These are phyloP conservation scores for Asterophora lycoperdoides DNA, from an alignment of 768 basidiomycete species.

Conservation along the genomic window DNA sequence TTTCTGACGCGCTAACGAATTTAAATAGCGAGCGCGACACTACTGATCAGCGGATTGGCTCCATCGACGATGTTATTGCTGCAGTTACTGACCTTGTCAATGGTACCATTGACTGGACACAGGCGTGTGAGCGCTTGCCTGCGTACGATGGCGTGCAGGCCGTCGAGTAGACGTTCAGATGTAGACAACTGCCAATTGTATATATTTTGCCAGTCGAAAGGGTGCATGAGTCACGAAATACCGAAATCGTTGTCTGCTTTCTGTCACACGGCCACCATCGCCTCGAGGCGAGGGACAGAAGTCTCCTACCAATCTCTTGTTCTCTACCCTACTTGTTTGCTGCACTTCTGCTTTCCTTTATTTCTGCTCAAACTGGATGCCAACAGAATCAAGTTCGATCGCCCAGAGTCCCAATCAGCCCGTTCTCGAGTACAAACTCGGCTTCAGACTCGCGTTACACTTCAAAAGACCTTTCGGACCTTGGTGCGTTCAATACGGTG, in stretches of 20 bases:
- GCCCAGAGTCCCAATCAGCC: conserved; percentile 6
- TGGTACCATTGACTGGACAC: conserved; percentile 73
- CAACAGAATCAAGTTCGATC: conserved; percentile 3
- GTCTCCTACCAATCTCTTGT: background rate
- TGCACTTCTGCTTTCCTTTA: background rate
- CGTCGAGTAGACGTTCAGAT: conserved; percentile 39
- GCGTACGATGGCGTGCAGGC: conserved; percentile 90
- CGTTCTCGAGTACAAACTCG: conserved; percentile 6
- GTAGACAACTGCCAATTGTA: background rate
- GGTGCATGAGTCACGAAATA: background rate
- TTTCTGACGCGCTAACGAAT: too few relatives aligned
- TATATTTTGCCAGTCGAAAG: too few relatives aligned
- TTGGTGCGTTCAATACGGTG: conserved; percentile 68
- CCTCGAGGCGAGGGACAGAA: conserved; percentile 6
- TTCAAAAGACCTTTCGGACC: conserved; percentile 64
- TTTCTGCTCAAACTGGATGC: conserved; percentile 1
- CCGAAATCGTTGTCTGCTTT: background rate
- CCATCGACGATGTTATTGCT: conserved; percentile 82
- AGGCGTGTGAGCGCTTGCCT: conserved; percentile 65
- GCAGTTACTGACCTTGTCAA: conserved; percentile 76
- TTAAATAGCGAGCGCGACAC: conserved; percentile 83
- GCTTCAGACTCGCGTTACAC: conserved; percentile 41
- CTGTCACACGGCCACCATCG: conserved; percentile 6
- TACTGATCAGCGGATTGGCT: conserved; percentile 86
- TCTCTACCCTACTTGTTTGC: background rate